These are phyloP conservation scores for Phalaenopsis aphrodite DNA, from an alignment of 106 monocot species.

Conservation along the genomic window DNA sequence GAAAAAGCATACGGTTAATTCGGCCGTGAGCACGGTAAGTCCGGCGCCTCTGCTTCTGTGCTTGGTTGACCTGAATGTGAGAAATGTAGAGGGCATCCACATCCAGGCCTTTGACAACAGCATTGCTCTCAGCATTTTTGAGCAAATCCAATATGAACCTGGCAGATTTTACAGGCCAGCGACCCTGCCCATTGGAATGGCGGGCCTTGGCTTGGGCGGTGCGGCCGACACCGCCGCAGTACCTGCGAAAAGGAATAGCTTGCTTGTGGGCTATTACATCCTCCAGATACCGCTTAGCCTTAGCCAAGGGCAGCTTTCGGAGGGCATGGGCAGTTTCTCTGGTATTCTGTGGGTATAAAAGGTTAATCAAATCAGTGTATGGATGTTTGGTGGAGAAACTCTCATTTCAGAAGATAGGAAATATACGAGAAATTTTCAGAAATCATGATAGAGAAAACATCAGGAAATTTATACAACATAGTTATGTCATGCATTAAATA, in stretches of 20 bases:
- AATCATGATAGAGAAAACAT: not conserved
- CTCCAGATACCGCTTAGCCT: conserved; percentile 69
- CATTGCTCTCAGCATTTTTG: conserved; percentile 73
- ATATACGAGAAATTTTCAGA: not conserved
- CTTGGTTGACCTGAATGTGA: conserved; percentile 76
- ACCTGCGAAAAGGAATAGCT: conserved; percentile 85
- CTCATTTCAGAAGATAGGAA: no score
- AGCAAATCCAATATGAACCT: conserved; percentile 61
- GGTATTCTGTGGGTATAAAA: conserved; percentile 35
- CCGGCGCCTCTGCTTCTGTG: conserved; percentile 59
- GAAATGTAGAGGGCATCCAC: conserved; percentile 50
- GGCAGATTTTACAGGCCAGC: conserved; percentile 63
- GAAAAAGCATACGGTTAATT: conserved; percentile 45
- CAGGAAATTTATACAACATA: not conserved
- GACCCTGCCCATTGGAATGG: conserved; percentile 88
- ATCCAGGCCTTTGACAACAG: conserved; percentile 66
- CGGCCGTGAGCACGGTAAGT: conserved; percentile 75
- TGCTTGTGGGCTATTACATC: conserved; percentile 92
- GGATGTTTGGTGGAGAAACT: no score
- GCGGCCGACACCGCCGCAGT: conserved; percentile 76
- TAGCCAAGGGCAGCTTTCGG: conserved; percentile 38
- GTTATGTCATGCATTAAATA: not conserved
- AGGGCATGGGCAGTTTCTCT: conserved; percentile 56
- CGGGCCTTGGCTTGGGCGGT: conserved; percentile 80
- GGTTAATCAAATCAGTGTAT: not conserved